Conservation (phyloP, 78 protist genomes). For the Fonticula alba region DNA sequence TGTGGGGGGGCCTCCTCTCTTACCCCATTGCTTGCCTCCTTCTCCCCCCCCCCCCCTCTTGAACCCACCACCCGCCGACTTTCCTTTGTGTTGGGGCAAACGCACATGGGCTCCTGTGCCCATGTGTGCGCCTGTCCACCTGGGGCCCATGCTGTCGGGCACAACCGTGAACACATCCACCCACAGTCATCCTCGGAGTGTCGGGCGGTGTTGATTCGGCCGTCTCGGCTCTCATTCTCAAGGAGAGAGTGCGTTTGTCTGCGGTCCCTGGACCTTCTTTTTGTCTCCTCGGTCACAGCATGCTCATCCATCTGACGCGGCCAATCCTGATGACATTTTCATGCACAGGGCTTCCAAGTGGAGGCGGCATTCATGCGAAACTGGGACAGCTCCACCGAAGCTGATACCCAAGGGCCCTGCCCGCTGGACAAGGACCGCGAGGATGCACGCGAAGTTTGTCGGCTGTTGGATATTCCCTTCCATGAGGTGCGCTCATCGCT, state of each 20-base stretch:
- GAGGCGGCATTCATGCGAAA: conserved; percentile 14
- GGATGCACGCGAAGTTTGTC: conserved; percentile 1
- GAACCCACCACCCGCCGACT: too few relatives aligned
- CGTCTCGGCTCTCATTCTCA: conserved; percentile 7
- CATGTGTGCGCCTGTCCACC: too few relatives aligned
- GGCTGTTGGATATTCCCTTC: conserved; percentile 11
- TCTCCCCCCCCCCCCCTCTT: too few relatives aligned
- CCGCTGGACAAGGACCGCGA: conserved; percentile 1
- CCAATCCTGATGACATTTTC: not conserved
- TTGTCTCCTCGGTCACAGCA: too few relatives aligned
- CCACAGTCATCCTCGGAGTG: conserved; percentile 12
- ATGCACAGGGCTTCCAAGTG: not conserved
- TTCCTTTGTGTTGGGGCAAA: too few relatives aligned
- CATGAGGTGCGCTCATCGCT: too few relatives aligned
- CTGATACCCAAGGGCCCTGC: conserved; percentile 5
- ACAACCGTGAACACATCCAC: not conserved
- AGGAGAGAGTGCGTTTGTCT: not conserved
- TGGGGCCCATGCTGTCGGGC: too few relatives aligned
- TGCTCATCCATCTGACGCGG: not conserved
- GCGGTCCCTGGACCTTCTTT: too few relatives aligned
- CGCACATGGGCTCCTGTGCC: too few relatives aligned
- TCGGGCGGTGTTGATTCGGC: conserved; percentile 37
- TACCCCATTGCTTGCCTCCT: too few relatives aligned
- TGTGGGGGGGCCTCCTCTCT: too few relatives aligned
- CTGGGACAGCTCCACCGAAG: conserved; percentile 21